Conservation (phyloP, 805 yeast species). For the Saccharomycopsis javanensis region DNA sequence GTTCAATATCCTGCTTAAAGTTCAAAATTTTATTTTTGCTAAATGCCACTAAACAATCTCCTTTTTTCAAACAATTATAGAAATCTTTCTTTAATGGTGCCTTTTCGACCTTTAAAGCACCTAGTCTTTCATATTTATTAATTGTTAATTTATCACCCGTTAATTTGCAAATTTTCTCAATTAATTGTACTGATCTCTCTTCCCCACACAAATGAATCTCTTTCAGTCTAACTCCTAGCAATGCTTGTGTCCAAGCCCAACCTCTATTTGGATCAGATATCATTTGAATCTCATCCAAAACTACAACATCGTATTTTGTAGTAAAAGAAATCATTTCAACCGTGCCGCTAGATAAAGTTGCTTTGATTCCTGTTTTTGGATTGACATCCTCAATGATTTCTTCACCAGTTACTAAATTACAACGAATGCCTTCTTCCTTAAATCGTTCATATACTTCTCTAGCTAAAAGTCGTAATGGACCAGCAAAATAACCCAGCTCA, state of each 20-base stretch:
- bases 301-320: slow-evolving; percentile 70
- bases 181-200: slow-evolving; percentile 63
- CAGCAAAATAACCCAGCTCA: slow-evolving; percentile 81
- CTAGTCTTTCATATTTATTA: slow-evolving; percentile 63
- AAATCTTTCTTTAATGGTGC: slow-evolving; percentile 26
- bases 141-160: slow-evolving; percentile 81
- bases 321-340: slow-evolving; percentile 82
- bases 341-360: slow-evolving; percentile 76
- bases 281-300: slow-evolving; percentile 96
- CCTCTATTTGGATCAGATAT: slow-evolving; percentile 73
- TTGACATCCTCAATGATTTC: slow-evolving; percentile 71
- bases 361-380: slow-evolving; percentile 51
- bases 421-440: slow-evolving; percentile 50
- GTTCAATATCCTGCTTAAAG: slow-evolving; percentile 61
- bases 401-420: slow-evolving; percentile 93
- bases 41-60: slow-evolving; percentile 88
- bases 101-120: slow-evolving; percentile 50
- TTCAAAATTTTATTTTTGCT: slow-evolving; percentile 65
- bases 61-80: slow-evolving; percentile 38
- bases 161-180: slow-evolving; percentile 44
- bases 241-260: slow-evolving; percentile 88
- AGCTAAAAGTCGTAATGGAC: slow-evolving; percentile 85
- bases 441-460: slow-evolving; percentile 85
- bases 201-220: slow-evolving; percentile 95
- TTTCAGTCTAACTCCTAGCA: slow-evolving; percentile 75